These are phyloP conservation scores for Ascochyta viciae-villosae DNA, from an alignment of 2,329 filamentous ascomycete species.

Conservation along the genomic window DNA sequence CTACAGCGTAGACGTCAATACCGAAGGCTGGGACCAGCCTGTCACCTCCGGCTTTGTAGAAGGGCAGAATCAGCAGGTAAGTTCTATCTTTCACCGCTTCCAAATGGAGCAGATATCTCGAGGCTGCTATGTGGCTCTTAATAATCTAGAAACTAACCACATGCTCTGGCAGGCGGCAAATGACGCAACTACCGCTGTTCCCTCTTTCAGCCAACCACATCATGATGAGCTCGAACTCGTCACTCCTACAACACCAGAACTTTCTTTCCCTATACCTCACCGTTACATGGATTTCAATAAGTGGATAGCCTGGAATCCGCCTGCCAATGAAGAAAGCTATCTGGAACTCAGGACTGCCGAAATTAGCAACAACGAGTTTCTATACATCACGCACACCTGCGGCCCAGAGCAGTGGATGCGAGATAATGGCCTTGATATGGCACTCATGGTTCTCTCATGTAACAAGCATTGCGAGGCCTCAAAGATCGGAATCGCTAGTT, in stretches of 20 bases:
- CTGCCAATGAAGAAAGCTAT: slow-evolving; percentile 16
- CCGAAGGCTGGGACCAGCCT: not conserved
- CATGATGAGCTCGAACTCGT: slow-evolving; percentile 5
- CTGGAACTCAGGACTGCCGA: slow-evolving; percentile 19
- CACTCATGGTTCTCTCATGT: slow-evolving; percentile 24
- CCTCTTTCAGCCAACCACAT: not conserved
- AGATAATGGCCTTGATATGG: slow-evolving; percentile 29
- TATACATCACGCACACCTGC: slow-evolving; percentile 4
- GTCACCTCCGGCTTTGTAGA: not conserved
- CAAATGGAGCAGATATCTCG: not conserved
- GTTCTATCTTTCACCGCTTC: not conserved
- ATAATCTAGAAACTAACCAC: not conserved
- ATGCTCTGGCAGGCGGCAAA: not conserved
- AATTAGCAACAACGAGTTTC: slow-evolving; percentile 23
- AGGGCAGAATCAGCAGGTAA: not conserved
- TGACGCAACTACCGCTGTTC: not conserved
- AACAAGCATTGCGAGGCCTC: slow-evolving; percentile 11
- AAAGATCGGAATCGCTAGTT: slow-evolving; percentile 28
- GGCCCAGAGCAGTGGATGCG: slow-evolving; percentile 21
- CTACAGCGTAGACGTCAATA: slow-evolving; percentile 33
- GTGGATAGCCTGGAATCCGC: not conserved
- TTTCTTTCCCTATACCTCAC: slow-evolving; percentile 16
- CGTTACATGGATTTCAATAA: slow-evolving; percentile 13
- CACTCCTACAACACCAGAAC: not conserved
- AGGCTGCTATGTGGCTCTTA: not conserved